Base-by-base conservation (phyloP, 1,139 yeast genomes). In the Kodamaea anthophila region DNA sequence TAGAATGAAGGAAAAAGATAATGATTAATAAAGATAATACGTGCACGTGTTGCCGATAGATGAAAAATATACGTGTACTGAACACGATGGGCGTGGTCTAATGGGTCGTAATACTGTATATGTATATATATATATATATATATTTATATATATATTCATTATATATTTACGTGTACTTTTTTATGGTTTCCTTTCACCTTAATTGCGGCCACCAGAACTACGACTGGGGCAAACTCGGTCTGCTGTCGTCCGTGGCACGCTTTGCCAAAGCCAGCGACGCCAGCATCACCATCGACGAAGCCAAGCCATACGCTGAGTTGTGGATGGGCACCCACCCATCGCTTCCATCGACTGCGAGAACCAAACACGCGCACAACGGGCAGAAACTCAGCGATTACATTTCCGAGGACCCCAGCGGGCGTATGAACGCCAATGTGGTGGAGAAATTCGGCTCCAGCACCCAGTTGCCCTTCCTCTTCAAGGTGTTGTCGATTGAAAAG, bases 281-380 rank as follows among this genome's bases (percentile, higher is more conserved):
- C 5, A 51, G 66, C 21, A 60, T 77, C 32, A 47, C 50, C 20
- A 70, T 87, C 34, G 86, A 82, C 42, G 88, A 79, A 44, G 34
- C 65, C 26, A 75, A 79, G 53, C 97, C 94, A 9, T 84, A 84
- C 47, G 94, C 94, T 21, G 94, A 84, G 55, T 69, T 91, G 44
- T 91, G 98, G 98, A 91, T 91, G 98, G 98, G 98, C 16, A 87
- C 97, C 16, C 98, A 91, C 51, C 93, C 94, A 30, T 81, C 83
- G 29, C 87, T 84, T 9, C 96, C 97, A 12, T 81, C 95, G n/a
- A 61, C 61, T 31, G 70, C 74, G 25, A 69, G 71, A 12, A 47
- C 44, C 13, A 46, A 46, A 12, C 41, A 39, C n/a, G 46, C 37
- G 2, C 38, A 43, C 11, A 57, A 65, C 21, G 76, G 76, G 22